A percentile compares a stretch with the other conserved stretches of the same genome.
Evolutionary conservation across 371 early-diverging fungal genomes (phyloP).

Genomic region (Chytridium lagenaria): DNA sequence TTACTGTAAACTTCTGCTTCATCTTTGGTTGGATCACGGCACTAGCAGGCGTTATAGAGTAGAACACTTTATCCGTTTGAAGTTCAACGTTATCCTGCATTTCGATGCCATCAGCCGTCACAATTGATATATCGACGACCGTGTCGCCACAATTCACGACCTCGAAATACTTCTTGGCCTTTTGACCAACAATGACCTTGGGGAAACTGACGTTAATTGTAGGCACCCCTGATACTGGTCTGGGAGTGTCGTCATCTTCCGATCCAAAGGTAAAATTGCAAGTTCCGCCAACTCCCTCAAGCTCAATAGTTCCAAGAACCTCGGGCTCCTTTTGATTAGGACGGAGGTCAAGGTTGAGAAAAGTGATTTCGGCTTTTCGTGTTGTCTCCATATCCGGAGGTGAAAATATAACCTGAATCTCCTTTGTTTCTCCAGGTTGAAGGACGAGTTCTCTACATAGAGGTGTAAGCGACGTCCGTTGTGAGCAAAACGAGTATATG

Average conservation of each 20-base stretch:
- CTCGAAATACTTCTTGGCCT: slow-evolving; percentile 52
- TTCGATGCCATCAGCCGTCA: slow-evolving; percentile 32
- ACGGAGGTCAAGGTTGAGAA: slow-evolving; percentile 44
- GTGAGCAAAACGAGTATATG: background rate
- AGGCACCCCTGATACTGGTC: slow-evolving; percentile 20
- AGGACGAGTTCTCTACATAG: slow-evolving; percentile 40
- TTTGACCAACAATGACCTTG: slow-evolving; percentile 42
- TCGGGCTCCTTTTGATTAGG: slow-evolving; percentile 38
- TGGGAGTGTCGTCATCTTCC: slow-evolving; percentile 11
- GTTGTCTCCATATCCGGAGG: slow-evolving; percentile 29
- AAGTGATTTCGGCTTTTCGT: slow-evolving; percentile 34
- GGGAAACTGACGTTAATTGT: slow-evolving; percentile 48
- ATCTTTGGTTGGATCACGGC: slow-evolving; percentile 44
- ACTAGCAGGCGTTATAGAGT: slow-evolving; percentile 29
- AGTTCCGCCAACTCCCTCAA: slow-evolving; percentile 45
- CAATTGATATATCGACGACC: slow-evolving; percentile 46
- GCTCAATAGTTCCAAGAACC: slow-evolving; percentile 36
- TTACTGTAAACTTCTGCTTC: slow-evolving; percentile 49
- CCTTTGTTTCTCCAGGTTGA: slow-evolving; percentile 34
- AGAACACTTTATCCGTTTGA: slow-evolving; percentile 28
- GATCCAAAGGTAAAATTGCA: slow-evolving; percentile 39
- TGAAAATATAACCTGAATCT: slow-evolving; percentile 41
- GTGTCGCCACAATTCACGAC: slow-evolving; percentile 59
- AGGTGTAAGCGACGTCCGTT: background rate
- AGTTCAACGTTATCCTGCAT: slow-evolving; percentile 24